A percentile compares a stretch with the other conserved stretches of the same genome.
phyloP scores from a whole-genome alignment of 2,329 filamentous ascomycete species.

The Cordyceps militaris region DNA sequence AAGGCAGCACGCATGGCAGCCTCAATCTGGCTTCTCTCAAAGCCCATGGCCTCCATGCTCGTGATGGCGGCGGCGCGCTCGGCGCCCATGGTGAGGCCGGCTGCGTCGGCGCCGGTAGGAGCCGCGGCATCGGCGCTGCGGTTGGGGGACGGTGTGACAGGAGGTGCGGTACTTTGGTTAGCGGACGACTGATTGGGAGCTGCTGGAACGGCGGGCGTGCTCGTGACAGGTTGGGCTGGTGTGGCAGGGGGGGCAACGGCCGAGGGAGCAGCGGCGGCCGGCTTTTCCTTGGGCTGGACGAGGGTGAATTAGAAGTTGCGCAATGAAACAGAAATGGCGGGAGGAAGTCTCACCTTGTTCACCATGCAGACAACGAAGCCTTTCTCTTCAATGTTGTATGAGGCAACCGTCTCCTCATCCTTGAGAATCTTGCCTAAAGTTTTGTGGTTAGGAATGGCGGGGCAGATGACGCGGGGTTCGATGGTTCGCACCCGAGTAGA shows the following conservation, averaged over 20 bases:
- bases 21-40: slow-evolving; percentile 80
- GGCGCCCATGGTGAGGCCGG: slow-evolving; percentile 73
- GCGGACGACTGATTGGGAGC: slow-evolving; percentile 34
- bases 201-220: slow-evolving; percentile 53
- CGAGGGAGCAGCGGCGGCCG: slow-evolving; percentile 47
- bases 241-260: slow-evolving; percentile 53
- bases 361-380: slow-evolving; percentile 99
- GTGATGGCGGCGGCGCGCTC: slow-evolving; percentile 76
- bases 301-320: slow-evolving; percentile 12
- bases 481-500: slow-evolving; percentile 75
- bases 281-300: slow-evolving; percentile 55
- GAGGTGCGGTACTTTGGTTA: slow-evolving; percentile 38
- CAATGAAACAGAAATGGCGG: not conserved
- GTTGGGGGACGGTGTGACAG: slow-evolving; percentile 42
- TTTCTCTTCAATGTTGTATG: slow-evolving; percentile 98
- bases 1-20: slow-evolving; percentile 93
- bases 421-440: slow-evolving; percentile 88
- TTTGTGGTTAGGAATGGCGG: slow-evolving; percentile 9
- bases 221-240: slow-evolving; percentile 45
- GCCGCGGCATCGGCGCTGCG: slow-evolving; percentile 46
- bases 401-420: slow-evolving; percentile 93
- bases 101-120: slow-evolving; percentile 39
- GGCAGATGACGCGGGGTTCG: slow-evolving; percentile 9
- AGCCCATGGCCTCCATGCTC: slow-evolving; percentile 97
- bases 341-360: slow-evolving; percentile 65